These are phyloP conservation scores for Astragalus membranaceus DNA, from an alignment of 306 rosid species.

Conservation along the genomic window DNA sequence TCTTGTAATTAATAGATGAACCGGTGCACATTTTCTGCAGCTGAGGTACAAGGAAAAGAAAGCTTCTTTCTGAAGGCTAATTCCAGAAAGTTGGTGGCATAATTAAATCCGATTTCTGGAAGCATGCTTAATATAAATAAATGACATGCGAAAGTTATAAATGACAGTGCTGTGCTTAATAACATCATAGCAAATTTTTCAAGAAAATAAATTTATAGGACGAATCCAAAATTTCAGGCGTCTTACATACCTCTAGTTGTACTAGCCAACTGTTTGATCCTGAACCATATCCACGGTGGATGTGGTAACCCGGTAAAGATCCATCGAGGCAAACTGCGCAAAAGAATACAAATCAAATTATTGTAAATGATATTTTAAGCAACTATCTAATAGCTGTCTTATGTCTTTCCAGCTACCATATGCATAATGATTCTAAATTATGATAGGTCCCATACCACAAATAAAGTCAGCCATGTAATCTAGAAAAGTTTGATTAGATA, in stretches of 20 bases:
- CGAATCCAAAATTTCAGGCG: too few species aligned
- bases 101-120: too few species aligned
- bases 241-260: conserved; percentile 53
- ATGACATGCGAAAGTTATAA: too few species aligned
- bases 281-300: conserved; percentile 45
- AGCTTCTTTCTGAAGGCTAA: too few species aligned
- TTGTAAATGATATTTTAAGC: not conserved
- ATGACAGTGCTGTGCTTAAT: too few species aligned
- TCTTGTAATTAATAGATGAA: too few species aligned
- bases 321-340: conserved; percentile 44
- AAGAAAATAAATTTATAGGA: too few species aligned
- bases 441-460: conserved; percentile 6
- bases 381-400: conserved; percentile 2
- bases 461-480: conserved; percentile 14
- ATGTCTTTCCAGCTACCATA: conserved; percentile 15
- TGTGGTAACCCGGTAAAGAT: conserved; percentile 42
- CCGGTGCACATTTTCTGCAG: too few species aligned
- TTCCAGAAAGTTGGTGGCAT: too few species aligned
- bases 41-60: too few species aligned
- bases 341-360: conserved; percentile 15
- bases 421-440: not conserved
- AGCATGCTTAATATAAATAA: too few species aligned
- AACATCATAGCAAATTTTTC: too few species aligned
- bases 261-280: conserved; percentile 49
- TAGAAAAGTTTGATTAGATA: conserved; percentile 8